Conservation (phyloP, 345 rosid genomes). For the Arabidopsis thaliana region DNA sequence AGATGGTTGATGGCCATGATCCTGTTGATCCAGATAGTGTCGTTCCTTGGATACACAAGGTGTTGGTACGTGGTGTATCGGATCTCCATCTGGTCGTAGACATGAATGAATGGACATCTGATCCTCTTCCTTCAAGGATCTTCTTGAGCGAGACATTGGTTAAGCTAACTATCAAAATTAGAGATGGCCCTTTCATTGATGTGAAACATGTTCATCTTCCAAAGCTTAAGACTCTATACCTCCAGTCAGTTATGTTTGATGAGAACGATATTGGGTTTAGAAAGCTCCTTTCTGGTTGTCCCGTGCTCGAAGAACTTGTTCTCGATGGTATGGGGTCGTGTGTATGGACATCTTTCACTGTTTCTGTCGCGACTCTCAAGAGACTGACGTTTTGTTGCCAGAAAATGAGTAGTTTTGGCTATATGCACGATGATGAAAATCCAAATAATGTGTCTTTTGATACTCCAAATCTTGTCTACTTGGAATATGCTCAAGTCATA, state of each 20-base stretch:
- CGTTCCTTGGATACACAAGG: slow-evolving; percentile 4
- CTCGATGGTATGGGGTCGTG: neutral
- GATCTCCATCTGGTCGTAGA: neutral
- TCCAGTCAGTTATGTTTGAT: neutral
- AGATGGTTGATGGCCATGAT: neutral
- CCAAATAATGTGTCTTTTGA: slow-evolving; percentile 4
- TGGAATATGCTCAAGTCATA: neutral
- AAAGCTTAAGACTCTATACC: slow-evolving; percentile 15
- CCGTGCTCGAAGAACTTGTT: slow-evolving; percentile 8
- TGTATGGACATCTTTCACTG: neutral
- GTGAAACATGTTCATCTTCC: slow-evolving; percentile 10
- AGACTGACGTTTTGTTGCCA: neutral
- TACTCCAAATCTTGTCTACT: slow-evolving; percentile 25
- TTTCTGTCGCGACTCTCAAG: slow-evolving; percentile 25
- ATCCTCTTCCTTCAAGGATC: neutral
- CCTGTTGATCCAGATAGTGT: neutral
- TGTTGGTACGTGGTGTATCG: slow-evolving; percentile 15
- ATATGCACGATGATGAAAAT: neutral
- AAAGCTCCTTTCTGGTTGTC: slow-evolving; percentile 23
- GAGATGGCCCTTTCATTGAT: neutral
- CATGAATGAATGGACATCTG: too few relatives aligned
- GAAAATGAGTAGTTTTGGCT: fast-evolving
- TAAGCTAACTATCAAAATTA: neutral
- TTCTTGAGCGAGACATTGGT: slow-evolving; percentile 18
- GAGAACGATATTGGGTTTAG: neutral